Base-by-base conservation (phyloP, 2,329 filamentous ascomycete genomes). In the Pseudopithomyces chartarum region DNA sequence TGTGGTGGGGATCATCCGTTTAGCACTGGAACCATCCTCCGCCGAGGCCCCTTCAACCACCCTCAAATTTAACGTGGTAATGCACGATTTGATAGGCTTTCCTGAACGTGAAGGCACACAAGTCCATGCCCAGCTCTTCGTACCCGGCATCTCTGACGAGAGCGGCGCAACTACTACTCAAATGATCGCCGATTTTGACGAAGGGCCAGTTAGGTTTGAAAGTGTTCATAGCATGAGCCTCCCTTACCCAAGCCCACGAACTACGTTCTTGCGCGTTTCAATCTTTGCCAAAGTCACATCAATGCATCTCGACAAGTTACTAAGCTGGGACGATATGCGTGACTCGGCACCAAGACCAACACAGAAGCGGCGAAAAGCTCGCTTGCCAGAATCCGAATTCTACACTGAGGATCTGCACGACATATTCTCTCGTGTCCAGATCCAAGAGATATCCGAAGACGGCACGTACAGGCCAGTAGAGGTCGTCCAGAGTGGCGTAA, bases 281-380 rank as follows among this genome's bases (percentile, higher is more conserved):
- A 90, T 99, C 58, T 98, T 97, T 73, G 93, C 95, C 17, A 90
- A 90, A 70, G 91, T 97, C 34, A 95, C 92, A 1, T 81, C 88
- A 0, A 97, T 97, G 88, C 95, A 99, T 77, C 84, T 99, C 20
- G 95, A 99, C 76, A 98, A 97, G 79, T 83, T 99, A 49, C 85
- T 97, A 12, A 99, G 95, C 78, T 99, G 95, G 95, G 95, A 99
- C 73, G 95, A 98, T 68, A 97, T 99, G 88, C 88, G 94, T 56
- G 94, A 99, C 75, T 82, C 84, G 22, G 82, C 82, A 2, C 81
- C 82, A 46, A 77, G 78, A 20, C 78, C 79, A 2, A 84, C 85
- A 17, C 81, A 87, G 48, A 84, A 85, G 60, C 84, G 85, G 17
- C 83, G 84, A 54, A 82, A 81, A 40, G 84, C 90, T 22, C 85